A percentile compares a stretch with the other conserved stretches of the same genome.
phyloP scores from a whole-genome alignment of 768 basidiomycete genomes.

The Podaxis mareebaensis region DNA sequence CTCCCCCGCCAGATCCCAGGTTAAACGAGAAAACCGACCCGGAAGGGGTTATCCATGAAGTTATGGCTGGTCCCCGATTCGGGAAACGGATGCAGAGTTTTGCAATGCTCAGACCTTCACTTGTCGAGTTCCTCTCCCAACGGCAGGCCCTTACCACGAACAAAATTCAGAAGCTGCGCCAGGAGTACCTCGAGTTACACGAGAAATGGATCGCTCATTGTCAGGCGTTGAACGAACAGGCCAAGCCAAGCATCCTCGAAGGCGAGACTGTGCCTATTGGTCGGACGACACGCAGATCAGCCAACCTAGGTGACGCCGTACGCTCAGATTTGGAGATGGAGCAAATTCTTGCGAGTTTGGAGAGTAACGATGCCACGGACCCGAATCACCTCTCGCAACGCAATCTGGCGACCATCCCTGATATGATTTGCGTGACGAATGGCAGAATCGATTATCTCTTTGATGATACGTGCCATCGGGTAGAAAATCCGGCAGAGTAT shows the following conservation, averaged over 20 bases:
- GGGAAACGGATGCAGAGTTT: conserved; percentile 38
- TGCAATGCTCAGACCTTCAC: conserved; percentile 42
- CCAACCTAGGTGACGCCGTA: conserved; percentile 84
- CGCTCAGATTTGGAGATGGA: conserved; percentile 97
- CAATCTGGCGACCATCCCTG: conserved; percentile 87
- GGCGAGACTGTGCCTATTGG: conserved; percentile 43
- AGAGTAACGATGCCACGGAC: conserved; percentile 91
- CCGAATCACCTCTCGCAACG: conserved; percentile 82
- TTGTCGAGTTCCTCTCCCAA: conserved; percentile 55
- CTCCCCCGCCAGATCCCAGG: conserved; percentile 31
- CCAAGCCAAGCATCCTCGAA: conserved; percentile 36
- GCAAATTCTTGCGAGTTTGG: conserved; percentile 92
- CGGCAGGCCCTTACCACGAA: conserved; percentile 49
- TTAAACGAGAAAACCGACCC: conserved; percentile 32
- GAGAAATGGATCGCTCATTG: conserved; percentile 76
- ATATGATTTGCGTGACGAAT: conserved; percentile 78
- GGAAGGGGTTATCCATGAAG: conserved; percentile 48
- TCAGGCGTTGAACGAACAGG: conserved; percentile 61
- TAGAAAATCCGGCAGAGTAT: conserved; percentile 76
- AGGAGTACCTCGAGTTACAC: conserved; percentile 70
- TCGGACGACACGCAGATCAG: conserved; percentile 73
- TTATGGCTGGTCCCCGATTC: conserved; percentile 37
- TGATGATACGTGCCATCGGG: conserved; percentile 84
- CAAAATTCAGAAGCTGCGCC: conserved; percentile 58
- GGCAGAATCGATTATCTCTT: conserved; percentile 63